Percentiles rank a stretch among this genome's conserved stretches.
Evolutionary conservation across 2,329 filamentous ascomycete species (phyloP).

Genomic region (Ophiostoma australiae): DNA sequence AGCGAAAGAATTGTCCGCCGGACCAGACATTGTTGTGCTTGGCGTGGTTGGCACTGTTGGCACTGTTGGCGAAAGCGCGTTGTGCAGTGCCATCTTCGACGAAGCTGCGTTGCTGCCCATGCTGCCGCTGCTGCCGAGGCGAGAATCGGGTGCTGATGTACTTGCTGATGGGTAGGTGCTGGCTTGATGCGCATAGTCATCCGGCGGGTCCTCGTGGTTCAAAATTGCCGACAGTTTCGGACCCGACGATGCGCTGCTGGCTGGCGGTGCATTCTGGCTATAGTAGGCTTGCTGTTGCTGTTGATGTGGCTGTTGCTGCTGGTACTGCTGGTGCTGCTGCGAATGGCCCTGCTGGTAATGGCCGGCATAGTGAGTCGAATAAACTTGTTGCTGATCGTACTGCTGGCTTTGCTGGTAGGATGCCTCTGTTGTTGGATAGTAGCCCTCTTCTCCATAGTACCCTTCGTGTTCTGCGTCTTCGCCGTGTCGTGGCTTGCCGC

Average conservation of each 20-base stretch:
- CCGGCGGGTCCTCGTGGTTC: conserved; percentile 16
- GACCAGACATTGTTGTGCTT: background rate
- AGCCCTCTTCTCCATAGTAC: background rate
- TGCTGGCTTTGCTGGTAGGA: background rate
- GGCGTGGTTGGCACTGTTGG: background rate
- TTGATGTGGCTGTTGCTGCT: background rate
- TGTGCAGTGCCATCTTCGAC: conserved; percentile 11
- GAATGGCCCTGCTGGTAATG: background rate
- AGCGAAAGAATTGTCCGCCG: conserved; percentile 14
- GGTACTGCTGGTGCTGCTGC: background rate
- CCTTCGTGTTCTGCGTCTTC: background rate
- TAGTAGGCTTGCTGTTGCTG: background rate
- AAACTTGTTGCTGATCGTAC: background rate
- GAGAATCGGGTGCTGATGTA: background rate
- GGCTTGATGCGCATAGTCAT: background rate
- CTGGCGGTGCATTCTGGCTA: background rate
- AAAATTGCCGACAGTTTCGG: conserved; percentile 20
- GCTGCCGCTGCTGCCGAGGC: background rate
- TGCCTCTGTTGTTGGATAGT: background rate
- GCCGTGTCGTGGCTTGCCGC: background rate
- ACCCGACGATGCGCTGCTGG: conserved; percentile 7
- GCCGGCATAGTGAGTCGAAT: background rate
- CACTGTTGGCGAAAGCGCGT: background rate
- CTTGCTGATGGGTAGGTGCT: background rate
- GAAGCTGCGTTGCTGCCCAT: background rate